Percentiles rank a stretch among this genome's conserved stretches.
Evolutionary conservation across 1,284 basidiomycete species (phyloP).

Genomic region (Stereum hirsutum): DNA sequence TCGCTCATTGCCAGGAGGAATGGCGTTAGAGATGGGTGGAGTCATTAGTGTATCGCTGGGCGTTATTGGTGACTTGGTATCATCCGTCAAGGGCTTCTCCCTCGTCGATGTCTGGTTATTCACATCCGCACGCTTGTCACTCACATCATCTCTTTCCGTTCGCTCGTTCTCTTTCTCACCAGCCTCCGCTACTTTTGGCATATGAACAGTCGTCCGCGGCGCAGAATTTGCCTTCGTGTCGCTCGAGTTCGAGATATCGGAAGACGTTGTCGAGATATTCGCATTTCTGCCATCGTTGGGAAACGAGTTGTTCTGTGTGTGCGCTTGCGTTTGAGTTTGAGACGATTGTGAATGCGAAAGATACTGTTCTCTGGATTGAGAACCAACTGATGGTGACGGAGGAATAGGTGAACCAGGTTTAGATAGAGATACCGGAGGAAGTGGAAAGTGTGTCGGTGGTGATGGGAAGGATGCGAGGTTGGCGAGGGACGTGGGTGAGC

Average conservation of each 20-base stretch:
- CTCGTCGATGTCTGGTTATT: constrained; percentile 6
- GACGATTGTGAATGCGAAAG: neutral
- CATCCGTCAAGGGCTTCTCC: constrained; percentile 11
- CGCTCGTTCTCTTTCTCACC: too few species aligned
- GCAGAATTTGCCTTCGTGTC: neutral
- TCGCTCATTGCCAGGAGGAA: too few species aligned
- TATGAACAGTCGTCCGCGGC: neutral
- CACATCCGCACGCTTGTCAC: constrained; percentile 7
- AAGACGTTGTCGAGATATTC: constrained; percentile 10
- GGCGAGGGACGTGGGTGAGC: constrained; percentile 32
- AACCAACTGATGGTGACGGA: constrained; percentile 1
- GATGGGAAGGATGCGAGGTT: constrained; percentile 63
- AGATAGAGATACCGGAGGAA: constrained; percentile 32
- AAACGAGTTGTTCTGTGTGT: too few species aligned
- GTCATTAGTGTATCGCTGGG: constrained; percentile 7
- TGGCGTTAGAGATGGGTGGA: neutral
- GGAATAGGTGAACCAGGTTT: constrained; percentile 7
- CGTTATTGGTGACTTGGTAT: constrained; percentile 7
- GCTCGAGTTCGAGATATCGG: constrained; percentile 12
- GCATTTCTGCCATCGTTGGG: too few species aligned
- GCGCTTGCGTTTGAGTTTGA: neutral
- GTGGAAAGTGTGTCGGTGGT: constrained; percentile 62
- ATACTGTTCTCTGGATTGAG: neutral
- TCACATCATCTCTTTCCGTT: too few species aligned
- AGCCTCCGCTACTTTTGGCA: constrained; percentile 14